A percentile compares a stretch with the other conserved stretches of the same genome.
phyloP scores from a whole-genome alignment of 176 grass and related monocot genomes.

The Rhynchospora tenuis region DNA sequence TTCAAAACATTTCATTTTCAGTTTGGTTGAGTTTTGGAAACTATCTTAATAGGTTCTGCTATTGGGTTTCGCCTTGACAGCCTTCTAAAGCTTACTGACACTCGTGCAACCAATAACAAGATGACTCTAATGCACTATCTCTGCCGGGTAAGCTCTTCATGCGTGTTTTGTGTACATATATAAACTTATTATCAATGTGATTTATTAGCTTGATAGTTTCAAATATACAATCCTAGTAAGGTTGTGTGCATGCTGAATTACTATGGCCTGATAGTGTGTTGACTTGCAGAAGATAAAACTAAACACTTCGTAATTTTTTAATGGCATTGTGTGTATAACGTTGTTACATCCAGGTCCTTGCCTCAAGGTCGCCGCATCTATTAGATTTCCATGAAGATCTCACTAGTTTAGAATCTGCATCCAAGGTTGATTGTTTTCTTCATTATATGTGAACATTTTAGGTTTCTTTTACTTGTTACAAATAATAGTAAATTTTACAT shows the following conservation, averaged over 20 bases:
- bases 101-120: slow-evolving; percentile 96
- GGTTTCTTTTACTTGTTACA: slow-evolving; percentile 13
- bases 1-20: background rate
- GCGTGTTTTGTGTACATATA: slow-evolving; percentile 11
- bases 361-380: slow-evolving; percentile 64
- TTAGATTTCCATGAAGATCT: slow-evolving; percentile 86
- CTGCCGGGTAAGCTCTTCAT: slow-evolving; percentile 67
- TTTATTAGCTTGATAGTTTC: background rate
- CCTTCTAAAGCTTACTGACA: slow-evolving; percentile 98
- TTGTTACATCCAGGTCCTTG: slow-evolving; percentile 62
- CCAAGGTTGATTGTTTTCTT: slow-evolving; percentile 63
- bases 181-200: slow-evolving; percentile 16
- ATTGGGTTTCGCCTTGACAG: slow-evolving; percentile 94
- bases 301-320: slow-evolving; percentile 9
- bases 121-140: slow-evolving; percentile 98
- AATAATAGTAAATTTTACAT: slow-evolving; percentile 18
- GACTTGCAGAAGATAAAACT: background rate
- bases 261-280: background rate
- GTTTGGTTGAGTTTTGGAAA: slow-evolving; percentile 17
- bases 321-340: background rate
- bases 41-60: slow-evolving; percentile 61
- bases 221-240: too few species aligned
- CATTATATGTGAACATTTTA: background rate
- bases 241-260: too few species aligned
- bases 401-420: slow-evolving; percentile 81